Percentiles rank a stretch among this genome's conserved stretches.
These are phyloP conservation scores for Chlorella variabilis DNA, from an alignment of 163 green algal genomes.

Conservation along the genomic window DNA sequence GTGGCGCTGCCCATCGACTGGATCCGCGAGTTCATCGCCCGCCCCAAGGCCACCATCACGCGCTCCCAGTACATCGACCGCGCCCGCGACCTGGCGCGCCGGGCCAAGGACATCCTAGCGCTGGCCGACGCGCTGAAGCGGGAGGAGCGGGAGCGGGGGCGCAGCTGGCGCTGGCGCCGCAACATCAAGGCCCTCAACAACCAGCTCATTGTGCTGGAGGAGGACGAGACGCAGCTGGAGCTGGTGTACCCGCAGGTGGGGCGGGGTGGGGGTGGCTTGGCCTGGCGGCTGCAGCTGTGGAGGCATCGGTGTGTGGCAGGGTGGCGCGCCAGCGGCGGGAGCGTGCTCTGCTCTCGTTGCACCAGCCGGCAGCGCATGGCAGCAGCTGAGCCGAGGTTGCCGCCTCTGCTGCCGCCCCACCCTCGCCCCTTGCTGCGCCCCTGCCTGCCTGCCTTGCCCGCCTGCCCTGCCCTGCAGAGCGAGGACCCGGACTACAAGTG, in stretches of 20 bases:
- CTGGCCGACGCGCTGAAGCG: constrained; percentile 62
- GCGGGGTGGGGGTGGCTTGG: too few species aligned
- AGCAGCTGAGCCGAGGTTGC: too few species aligned
- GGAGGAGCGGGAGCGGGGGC: constrained; percentile 70
- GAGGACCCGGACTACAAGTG: constrained; percentile 91
- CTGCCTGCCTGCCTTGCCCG: background rate
- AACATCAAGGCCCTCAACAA: constrained; percentile 80
- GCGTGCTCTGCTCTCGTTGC: too few species aligned
- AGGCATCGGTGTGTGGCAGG: background rate
- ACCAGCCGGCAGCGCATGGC: too few species aligned
- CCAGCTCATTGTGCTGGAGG: constrained; percentile 88
- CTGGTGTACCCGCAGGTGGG: constrained; percentile 86
- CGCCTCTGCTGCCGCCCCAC: too few species aligned
- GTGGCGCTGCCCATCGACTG: constrained; percentile 89
- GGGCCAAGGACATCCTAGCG: constrained; percentile 63
- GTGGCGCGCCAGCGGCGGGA: too few species aligned
- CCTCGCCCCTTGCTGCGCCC: too few species aligned
- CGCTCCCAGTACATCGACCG: constrained; percentile 91
- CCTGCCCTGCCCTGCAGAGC: constrained; percentile 68
- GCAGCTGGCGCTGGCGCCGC: constrained; percentile 73
- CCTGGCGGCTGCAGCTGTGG: too few species aligned
- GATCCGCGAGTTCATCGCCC: constrained; percentile 83
- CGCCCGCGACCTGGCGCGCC: constrained; percentile 74
- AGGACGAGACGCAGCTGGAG: constrained; percentile 88
- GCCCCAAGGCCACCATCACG: constrained; percentile 85